Evolutionary conservation across 129 eudicot genomes (phyloP), one percentile per base, ranked within the genome.

Genomic region (carrot (Daucus carota)): DNA sequence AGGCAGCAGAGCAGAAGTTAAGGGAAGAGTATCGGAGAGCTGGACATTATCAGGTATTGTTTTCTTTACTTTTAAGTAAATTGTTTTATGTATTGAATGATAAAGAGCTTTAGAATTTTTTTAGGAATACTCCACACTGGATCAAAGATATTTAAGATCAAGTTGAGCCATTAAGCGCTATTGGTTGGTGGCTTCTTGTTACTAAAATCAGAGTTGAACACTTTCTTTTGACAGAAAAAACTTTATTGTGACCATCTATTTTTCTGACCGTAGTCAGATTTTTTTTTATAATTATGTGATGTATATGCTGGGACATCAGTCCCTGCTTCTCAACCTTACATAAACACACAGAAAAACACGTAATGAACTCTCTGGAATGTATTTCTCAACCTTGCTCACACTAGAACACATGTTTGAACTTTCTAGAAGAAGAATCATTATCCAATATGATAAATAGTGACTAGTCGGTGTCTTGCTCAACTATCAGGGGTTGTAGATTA

Each of bases 1-100:
- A 93, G 98, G 96, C 81, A 14, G 97, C 98, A n/a, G 96, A 84
- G 78, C 92, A 90, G 74, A 93, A 93, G 74, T 82, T 93, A 67
- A 81, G 14, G 70, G 90, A 88, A 73, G 84, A 80, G 83, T 81
- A 76, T 72, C 90, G 79, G 68, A 81, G 91, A 84, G 77, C 80
- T 32, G 76, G 74, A 45, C 78, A 77, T 77, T 72, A 79, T 71
- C 92, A 80, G 91, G 98, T 92, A 88, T 36, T 60, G 29, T 24
- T 43, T 17, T 31, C 14, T 71, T 22, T 42, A 8, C 12, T 43
- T n/a, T 18, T 11, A 60, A 77, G 31, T 45, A 31, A 52, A 40
- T 48, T 63, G 24, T 75, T 3, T 54, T 0, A 5, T n/a, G 74
- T 70, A 42, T 20, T 70, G 8, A 70, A 40, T 40, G 34, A 41